Evolutionary conservation across 768 basidiomycete genomes (phyloP), one percentile per base, ranked within the genome.

Genomic region (Russula ochroleuca): DNA sequence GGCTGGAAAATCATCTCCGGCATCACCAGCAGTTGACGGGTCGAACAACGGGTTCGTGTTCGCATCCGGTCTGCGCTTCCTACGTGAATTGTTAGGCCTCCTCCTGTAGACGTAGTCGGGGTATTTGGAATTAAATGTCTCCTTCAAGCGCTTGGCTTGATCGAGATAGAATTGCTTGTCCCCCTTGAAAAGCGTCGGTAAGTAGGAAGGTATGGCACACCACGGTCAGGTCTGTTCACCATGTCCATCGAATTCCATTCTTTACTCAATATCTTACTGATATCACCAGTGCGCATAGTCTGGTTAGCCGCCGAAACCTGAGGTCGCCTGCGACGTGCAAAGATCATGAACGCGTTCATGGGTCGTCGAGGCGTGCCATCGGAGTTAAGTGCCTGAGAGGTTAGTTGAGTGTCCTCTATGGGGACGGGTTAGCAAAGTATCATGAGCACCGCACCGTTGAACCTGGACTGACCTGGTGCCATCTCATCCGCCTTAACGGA

Each of bases 321-420:
- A 19, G 91, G 91, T 48, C 91, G 78, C 62, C 91, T 81, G 57
- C 86, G 81, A 25, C 91, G 83, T 65, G 92, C 91, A 70, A 92
- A 94, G 64, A 94, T 93, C 91, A 94, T 93, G 78, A 94, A 94
- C 23, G 91, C 91, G 73, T 94, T 94, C 91, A 94, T 93, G 38
- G 91, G 91, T 14, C 91, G 85, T 72, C 92, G 92, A 28, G 91
- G 91, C 52, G 90, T 92, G 31, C 91, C 91, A 69, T 94, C 91
- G 1, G 88, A 80, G 72, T 94, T 94, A 62, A 93, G 81, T 15
- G 88, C 85, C 74, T 93, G 91, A 4, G 83, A 83, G 21, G 85
- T 92, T 72, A 92, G 74, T 2, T 68, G 68, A n/a, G 65, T 62
- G 47, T 68, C 66, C 59, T 68, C 67, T 68, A 28, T 13, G 10